Evolutionary conservation across 1,284 basidiomycete genomes (phyloP).

Genomic region (Agroathelia rolfsii): DNA sequence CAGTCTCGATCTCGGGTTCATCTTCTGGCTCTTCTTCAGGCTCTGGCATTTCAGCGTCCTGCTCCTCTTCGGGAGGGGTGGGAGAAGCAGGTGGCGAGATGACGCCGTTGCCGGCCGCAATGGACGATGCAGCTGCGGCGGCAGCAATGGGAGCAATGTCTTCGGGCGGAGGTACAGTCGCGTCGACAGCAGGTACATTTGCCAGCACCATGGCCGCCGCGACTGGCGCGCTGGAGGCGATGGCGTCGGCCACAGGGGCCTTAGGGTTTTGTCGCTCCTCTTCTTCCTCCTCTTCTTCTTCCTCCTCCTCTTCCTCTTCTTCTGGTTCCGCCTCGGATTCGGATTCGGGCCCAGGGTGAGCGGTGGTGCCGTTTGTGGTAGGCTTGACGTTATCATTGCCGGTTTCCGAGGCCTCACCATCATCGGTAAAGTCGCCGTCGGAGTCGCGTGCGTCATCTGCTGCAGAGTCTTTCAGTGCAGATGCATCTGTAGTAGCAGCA

Average conservation of each 20-base stretch:
- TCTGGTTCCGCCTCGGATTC: constrained; percentile 1
- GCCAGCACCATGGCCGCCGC: no score
- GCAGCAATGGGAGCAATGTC: constrained; percentile 30
- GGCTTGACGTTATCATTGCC: constrained; percentile 4
- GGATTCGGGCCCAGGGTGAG: no score
- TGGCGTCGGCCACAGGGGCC: constrained; percentile 9
- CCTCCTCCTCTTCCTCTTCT: constrained; percentile 8
- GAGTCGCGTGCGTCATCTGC: constrained; percentile 12
- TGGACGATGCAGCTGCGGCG: constrained; percentile 35
- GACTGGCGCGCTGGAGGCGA: constrained; percentile 2
- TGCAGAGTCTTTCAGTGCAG: no score
- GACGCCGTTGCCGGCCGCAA: constrained; percentile 39
- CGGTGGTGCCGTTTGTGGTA: constrained; percentile 3
- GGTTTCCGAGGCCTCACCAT: constrained; percentile 1
- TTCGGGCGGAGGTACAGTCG: constrained; percentile 25
- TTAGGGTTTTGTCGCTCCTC: constrained; percentile 8
- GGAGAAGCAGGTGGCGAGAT: constrained; percentile 27
- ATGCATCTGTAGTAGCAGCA: no score
- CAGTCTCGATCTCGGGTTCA: constrained; percentile 38
- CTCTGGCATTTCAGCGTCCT: constrained; percentile 12
- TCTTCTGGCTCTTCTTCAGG: constrained; percentile 13
- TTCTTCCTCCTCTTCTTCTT: constrained; percentile 7
- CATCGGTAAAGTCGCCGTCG: constrained; percentile 3
- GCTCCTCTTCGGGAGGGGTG: constrained; percentile 23
- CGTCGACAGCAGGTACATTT: constrained; percentile 27